These are phyloP conservation scores for Aureobasidium sp. DNA, from an alignment of 2,329 filamentous ascomycete species.

Conservation along the genomic window DNA sequence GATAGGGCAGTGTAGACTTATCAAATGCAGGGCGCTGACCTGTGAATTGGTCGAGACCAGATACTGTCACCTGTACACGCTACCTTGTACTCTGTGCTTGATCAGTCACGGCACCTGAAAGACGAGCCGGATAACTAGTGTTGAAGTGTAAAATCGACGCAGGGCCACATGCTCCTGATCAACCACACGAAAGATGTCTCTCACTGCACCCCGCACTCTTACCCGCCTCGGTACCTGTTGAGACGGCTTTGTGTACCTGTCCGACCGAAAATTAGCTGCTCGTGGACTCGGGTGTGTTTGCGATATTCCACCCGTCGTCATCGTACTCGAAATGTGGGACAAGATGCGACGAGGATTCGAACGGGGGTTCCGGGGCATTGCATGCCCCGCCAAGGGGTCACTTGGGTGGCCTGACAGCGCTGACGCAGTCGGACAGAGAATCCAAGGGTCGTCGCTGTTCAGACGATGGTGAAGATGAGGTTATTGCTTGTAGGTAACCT, in stretches of 20 bases:
- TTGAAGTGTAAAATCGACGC: background rate
- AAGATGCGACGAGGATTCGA: background rate
- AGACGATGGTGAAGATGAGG: background rate
- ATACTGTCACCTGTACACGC: background rate
- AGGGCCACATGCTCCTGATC: background rate
- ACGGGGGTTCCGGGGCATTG: background rate
- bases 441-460: background rate
- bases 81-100: background rate
- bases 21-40: background rate
- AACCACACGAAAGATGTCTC: background rate
- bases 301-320: background rate
- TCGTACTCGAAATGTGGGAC: background rate
- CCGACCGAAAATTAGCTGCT: background rate
- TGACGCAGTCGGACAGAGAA: background rate
- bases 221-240: background rate
- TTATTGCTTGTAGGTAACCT: background rate
- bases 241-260: background rate
- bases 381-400: background rate
- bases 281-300: background rate
- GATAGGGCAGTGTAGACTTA: too few species aligned
- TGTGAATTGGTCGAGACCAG: background rate
- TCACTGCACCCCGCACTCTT: constrained; percentile 10
- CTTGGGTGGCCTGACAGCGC: constrained; percentile 5
- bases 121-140: background rate
- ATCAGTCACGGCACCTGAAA: background rate